phyloP scores from a whole-genome alignment of 306 rosid species.

The Cucurbita moschata region DNA sequence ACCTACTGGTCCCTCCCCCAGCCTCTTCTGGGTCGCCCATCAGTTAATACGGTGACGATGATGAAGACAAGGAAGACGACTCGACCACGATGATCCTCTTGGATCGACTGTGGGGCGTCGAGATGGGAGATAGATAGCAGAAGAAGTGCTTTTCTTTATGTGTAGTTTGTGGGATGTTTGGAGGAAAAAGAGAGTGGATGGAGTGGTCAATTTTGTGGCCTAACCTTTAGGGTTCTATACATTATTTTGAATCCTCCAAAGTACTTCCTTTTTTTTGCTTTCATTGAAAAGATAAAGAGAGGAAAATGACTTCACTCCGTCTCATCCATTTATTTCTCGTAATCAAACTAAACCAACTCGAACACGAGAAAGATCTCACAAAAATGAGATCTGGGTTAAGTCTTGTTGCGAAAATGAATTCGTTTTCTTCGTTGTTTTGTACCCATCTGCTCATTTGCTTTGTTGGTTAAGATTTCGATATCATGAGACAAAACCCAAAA shows the following conservation, averaged over 20 bases:
- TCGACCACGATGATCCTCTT: background rate
- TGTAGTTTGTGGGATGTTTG: too few relatives aligned
- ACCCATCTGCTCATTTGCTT: background rate
- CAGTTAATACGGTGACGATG: background rate
- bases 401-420: background rate
- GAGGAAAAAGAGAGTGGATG: too few relatives aligned
- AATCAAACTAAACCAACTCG: background rate
- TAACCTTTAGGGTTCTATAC: too few relatives aligned
- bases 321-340: background rate
- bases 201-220: too few relatives aligned
- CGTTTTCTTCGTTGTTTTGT: background rate
- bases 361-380: background rate
- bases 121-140: background rate
- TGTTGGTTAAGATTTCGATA: background rate
- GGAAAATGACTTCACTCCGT: constrained; percentile 1
- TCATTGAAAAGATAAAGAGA: background rate
- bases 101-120: background rate
- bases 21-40: background rate
- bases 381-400: background rate
- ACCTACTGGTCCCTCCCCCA: constrained; percentile 17
- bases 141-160: background rate
- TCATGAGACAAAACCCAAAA: too few relatives aligned
- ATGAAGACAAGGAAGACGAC: too few relatives aligned
- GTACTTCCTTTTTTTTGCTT: background rate
- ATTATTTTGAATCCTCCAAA: background rate